Base-by-base conservation (phyloP, 2,329 filamentous ascomycete genomes). In the Exophiala aquamarina region DNA sequence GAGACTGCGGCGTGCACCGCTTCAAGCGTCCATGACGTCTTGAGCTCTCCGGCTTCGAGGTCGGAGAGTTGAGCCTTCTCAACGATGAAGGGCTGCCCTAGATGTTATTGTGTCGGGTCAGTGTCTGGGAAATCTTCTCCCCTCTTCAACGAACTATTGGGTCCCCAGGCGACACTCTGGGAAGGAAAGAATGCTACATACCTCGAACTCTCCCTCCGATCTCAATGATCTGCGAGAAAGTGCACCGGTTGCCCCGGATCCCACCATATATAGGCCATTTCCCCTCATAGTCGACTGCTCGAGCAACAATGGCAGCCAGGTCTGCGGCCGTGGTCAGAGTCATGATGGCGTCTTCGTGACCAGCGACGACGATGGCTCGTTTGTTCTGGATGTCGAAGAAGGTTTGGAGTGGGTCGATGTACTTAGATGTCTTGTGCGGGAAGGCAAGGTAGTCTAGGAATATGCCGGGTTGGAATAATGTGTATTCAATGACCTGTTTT, bases 361-460 rank as follows among this genome's bases (percentile, higher is more conserved):
- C 66, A 17, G 67, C 60, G 2, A 67, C 26, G 3, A 63, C 38
- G 3, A 67, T 57, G 3, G 61, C 61, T 13, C 63, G 62, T 11
- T 63, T 59, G 8, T 66, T 64, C 3, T 57, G 43, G n/a, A 71
- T 66, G 52, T 73, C 65, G 41, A 69, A 58, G 2, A 52, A 53
- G 1, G 61, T 63, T 8, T 66, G 54, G 11, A 69, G 42, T 3
- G 60, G 58, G 1, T 63, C 55, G 0, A 82, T 56, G 23, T 76
- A 64, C 28, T 70, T 74, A 5, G 71, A 60, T 0, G 77, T 71
- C 33, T 70, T 66, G 46, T 75, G 59, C 0, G 79, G 78, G 41
- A 65, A 72, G 1, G 74, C 75, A 26, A 81, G 66, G 62, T 82
- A 82, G 59, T 83, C 70, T 18, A 76, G 57, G 57, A 81, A 79